Conservation (phyloP, 768 basidiomycete species). For the Pleurotus djamor region DNA sequence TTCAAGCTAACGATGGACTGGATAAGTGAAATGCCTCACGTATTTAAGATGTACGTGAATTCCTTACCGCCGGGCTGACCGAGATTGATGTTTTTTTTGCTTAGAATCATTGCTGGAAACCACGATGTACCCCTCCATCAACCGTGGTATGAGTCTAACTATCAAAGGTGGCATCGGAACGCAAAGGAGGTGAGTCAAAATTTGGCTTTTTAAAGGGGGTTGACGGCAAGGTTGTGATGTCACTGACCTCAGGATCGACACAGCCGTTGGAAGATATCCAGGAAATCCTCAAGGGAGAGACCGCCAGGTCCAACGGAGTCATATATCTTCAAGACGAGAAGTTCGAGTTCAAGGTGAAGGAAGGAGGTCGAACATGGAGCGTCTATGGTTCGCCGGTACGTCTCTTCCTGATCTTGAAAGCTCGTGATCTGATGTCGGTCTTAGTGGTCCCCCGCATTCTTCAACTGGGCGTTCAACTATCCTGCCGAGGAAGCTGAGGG, state of each 20-base stretch:
- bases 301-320: conserved; percentile 37
- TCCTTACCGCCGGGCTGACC: background rate
- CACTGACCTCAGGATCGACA: background rate
- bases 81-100: background rate
- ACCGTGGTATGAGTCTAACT: conserved; percentile 36
- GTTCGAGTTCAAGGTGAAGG: conserved; percentile 32
- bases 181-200: conserved; percentile 24
- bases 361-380: conserved; percentile 48
- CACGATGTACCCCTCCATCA: conserved; percentile 53
- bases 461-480: conserved; percentile 55
- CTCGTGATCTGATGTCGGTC: background rate
- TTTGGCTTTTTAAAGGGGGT: too few relatives aligned
- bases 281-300: conserved; percentile 28
- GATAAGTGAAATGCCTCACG: conserved; percentile 55
- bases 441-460: conserved; percentile 47
- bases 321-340: conserved; percentile 56
- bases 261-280: conserved; percentile 22
- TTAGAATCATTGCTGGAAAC: conserved; percentile 69
- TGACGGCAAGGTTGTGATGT: too few relatives aligned
- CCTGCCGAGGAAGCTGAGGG: conserved; percentile 30
- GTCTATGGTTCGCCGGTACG: conserved; percentile 69
- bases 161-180: conserved; percentile 21
- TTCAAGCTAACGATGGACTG: conserved; percentile 53
- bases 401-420: background rate
- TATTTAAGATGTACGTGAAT: conserved; percentile 48